These are phyloP conservation scores for Ammopiptanthus mongolicus DNA, from an alignment of 306 rosid genomes.

Conservation along the genomic window DNA sequence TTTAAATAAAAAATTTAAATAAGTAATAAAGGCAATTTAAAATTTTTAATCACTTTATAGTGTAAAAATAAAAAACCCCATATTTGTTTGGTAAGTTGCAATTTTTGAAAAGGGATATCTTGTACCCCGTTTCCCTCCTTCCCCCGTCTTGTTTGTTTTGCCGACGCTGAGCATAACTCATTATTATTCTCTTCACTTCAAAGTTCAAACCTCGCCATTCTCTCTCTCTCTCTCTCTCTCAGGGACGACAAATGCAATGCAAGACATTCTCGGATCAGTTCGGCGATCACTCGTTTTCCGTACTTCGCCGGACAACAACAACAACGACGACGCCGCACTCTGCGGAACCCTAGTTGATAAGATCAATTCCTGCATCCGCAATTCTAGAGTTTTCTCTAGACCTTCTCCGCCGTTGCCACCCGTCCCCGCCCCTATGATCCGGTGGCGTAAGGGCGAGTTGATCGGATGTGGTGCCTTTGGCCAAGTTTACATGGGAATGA, in stretches of 20 bases:
- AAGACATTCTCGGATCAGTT: constrained; percentile 88
- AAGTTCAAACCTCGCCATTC: neutral
- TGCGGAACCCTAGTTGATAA: constrained; percentile 76
- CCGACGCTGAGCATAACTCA: constrained; percentile 29
- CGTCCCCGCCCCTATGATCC: constrained; percentile 51
- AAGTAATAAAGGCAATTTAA: no score
- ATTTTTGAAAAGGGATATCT: constrained; percentile 44
- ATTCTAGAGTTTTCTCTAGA: constrained; percentile 79
- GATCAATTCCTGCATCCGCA: constrained; percentile 69
- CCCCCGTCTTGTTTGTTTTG: constrained; percentile 9
- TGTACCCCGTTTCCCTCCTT: constrained; percentile 50
- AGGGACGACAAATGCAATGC: constrained; percentile 45
- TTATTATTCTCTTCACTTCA: neutral
- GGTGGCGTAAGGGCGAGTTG: constrained; percentile 99
- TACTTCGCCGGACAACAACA: constrained; percentile 49
- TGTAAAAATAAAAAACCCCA: no score
- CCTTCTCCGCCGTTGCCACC: constrained; percentile 39
- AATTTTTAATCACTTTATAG: no score
- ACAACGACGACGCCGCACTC: constrained; percentile 35
- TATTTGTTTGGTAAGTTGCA: neutral
- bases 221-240: neutral
- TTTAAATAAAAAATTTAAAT: no score
- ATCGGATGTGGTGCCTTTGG: constrained; percentile 99
- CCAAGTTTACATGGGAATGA: constrained; percentile 99
- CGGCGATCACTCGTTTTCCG: constrained; percentile 97